Evolutionary conservation across 805 yeast genomes (phyloP), one percentile per base, ranked within the genome.

Genomic region (Cyberlindnera euphorbiae): DNA sequence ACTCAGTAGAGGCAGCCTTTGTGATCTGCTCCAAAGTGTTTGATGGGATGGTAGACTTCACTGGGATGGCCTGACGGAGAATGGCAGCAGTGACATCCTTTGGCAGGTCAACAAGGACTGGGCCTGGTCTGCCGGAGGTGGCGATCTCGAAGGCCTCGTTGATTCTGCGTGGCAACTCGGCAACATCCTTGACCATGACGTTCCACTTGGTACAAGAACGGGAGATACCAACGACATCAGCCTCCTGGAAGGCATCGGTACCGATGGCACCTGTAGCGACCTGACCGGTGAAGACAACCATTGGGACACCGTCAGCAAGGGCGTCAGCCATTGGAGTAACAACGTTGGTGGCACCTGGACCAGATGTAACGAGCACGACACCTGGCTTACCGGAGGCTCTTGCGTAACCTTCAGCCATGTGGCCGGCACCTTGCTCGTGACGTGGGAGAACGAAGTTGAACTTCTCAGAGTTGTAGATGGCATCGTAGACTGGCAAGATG

Each of bases 341-440:
- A 41, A 93, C 96, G 58, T 93, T 93, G 37, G 98, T 93, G 33
- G 97, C 98, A 57, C 97, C 98, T 21, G 98, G 98, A 35, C 98
- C 98, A 1, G 96, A 87, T n/a, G 98, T 93, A 35, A 93, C 98
- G 53, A 93, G 69, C 33, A 93, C 97, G 47, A 93, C 95, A 67
- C 98, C 98, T 11, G 97, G 94, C 64, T 86, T 93, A 41, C 97
- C 98, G 31, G 71, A 63, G 27, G 95, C 98, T 50, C 95, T 75
- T 38, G 98, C 97, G 52, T 93, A 93, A 42, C 98, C 98, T 67
- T 93, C 97, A 38, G 98, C 98, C 97, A 93, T 93, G 65, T 93
- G 98, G 35, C 98, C 98, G 13, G 97, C 98, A 60, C 98, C 98
- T 66, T 93, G 98, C 64, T 93, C 98, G 62, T 93, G 97, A 55